Evolutionary conservation across 2,329 filamentous ascomycete species (phyloP).

Genomic region (Hymenotorrendiella dingleyae): DNA sequence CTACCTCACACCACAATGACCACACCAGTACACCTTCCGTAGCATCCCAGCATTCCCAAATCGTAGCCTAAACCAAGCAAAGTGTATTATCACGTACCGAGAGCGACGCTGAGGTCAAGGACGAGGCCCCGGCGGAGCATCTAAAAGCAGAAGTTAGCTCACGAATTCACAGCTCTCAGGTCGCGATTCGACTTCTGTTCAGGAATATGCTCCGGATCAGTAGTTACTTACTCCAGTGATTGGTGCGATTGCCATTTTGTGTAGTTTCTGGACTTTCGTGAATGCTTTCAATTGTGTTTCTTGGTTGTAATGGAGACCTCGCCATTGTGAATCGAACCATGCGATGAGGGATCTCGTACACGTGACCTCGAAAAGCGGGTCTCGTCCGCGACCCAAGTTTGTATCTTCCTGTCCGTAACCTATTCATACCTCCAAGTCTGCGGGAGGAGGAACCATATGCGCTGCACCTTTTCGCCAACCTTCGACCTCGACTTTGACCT

Average conservation of each 20-base stretch:
- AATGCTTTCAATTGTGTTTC: slow-evolving; percentile 25
- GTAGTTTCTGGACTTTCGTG: slow-evolving; percentile 19
- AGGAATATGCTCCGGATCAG: not conserved
- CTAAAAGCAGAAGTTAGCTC: slow-evolving; percentile 33
- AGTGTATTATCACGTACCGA: slow-evolving; percentile 44
- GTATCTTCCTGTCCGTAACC: not conserved
- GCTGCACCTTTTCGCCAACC: not conserved
- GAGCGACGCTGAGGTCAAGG: slow-evolving; percentile 50
- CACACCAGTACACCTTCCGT: no score
- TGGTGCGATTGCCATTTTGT: slow-evolving; percentile 32
- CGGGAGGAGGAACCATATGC: not conserved
- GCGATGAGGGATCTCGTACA: no score
- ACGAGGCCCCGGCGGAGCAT: slow-evolving; percentile 54
- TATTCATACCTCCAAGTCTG: slow-evolving; percentile 2
- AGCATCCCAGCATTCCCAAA: no score
- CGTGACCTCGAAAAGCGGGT: no score
- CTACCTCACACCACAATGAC: no score
- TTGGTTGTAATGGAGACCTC: slow-evolving; percentile 18
- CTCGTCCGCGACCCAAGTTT: no score
- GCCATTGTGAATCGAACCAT: slow-evolving; percentile 23
- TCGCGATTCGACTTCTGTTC: slow-evolving; percentile 1
- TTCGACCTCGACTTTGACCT: not conserved
- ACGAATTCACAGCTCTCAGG: slow-evolving; percentile 13
- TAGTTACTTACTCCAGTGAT: slow-evolving; percentile 32
- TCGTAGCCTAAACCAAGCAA: no score